phyloP scores from a whole-genome alignment of 1,284 basidiomycete species.

The Tylopilus orsonianus region DNA sequence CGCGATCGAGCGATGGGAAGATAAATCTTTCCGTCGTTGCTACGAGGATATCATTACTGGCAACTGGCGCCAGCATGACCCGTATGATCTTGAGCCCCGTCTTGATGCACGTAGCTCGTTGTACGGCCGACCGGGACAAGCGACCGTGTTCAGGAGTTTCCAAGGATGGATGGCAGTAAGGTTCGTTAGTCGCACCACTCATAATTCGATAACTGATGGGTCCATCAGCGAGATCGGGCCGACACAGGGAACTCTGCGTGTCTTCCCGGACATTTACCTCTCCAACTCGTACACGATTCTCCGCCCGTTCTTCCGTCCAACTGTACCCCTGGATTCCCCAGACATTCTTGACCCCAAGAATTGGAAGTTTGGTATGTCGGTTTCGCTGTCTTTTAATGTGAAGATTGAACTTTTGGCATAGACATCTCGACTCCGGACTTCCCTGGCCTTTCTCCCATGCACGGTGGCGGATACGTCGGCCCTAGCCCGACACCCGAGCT shows the following conservation, averaged over 20 bases:
- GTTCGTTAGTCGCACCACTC: conserved; percentile 32
- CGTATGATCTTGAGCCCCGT: conserved; percentile 65
- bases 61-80: conserved; percentile 70
- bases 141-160: conserved; percentile 76
- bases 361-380: conserved; percentile 65
- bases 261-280: conserved; percentile 74
- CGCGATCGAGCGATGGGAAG: conserved; percentile 84
- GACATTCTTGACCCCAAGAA: conserved; percentile 56
- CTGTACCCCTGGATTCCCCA: conserved; percentile 40
- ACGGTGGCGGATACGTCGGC: conserved; percentile 47
- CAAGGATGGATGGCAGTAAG: conserved; percentile 77
- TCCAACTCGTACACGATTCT: conserved; percentile 81
- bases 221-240: conserved; percentile 64
- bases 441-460: conserved; percentile 48
- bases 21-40: conserved; percentile 62
- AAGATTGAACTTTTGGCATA: conserved; percentile 23
- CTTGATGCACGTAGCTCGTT: conserved; percentile 60
- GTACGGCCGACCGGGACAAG: conserved; percentile 59
- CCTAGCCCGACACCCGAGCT: conserved; percentile 49
- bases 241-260: conserved; percentile 73
- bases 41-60: conserved; percentile 69
- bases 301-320: conserved; percentile 77
- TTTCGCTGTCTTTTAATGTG: not conserved
- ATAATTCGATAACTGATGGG: not conserved
- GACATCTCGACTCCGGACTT: conserved; percentile 58